phyloP scores from a whole-genome alignment of 805 yeast genomes.

The Barnettozyma botsteinii region DNA sequence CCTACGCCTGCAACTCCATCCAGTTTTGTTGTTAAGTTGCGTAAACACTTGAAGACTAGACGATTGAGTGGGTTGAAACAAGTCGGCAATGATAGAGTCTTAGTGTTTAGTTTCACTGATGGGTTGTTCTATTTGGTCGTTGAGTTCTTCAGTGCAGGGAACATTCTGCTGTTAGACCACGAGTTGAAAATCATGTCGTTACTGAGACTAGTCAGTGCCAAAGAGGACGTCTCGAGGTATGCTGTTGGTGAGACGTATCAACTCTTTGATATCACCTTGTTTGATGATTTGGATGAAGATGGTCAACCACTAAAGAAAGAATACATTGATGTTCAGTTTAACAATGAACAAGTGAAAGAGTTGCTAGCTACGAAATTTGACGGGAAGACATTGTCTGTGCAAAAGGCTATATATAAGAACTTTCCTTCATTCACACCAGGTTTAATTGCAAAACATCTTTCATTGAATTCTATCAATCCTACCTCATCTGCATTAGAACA shows the following conservation, averaged over 20 bases:
- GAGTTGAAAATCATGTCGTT: constrained; percentile 61
- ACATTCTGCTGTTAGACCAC: constrained; percentile 70
- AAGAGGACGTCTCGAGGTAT: constrained; percentile 54
- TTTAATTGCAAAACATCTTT: constrained; percentile 56
- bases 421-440: constrained; percentile 77
- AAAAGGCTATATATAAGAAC: constrained; percentile 61
- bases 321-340: neutral
- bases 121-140: constrained; percentile 72
- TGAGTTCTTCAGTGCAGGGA: constrained; percentile 95
- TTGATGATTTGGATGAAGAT: constrained; percentile 23
- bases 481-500: constrained; percentile 31
- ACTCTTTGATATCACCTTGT: constrained; percentile 50
- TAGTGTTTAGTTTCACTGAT: constrained; percentile 79
- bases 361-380: constrained; percentile 24
- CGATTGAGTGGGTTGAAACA: constrained; percentile 69
- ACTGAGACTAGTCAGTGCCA: constrained; percentile 74
- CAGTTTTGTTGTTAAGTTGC: constrained; percentile 74
- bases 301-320: neutral
- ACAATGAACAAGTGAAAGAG: constrained; percentile 16
- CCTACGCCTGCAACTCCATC: constrained; percentile 80
- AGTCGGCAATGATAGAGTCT: constrained; percentile 73
- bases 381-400: constrained; percentile 50
- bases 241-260: constrained; percentile 72
- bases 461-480: constrained; percentile 40
- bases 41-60: constrained; percentile 81